phyloP scores from a whole-genome alignment of 768 basidiomycete genomes.

The Neoboletus brunneissimus region DNA sequence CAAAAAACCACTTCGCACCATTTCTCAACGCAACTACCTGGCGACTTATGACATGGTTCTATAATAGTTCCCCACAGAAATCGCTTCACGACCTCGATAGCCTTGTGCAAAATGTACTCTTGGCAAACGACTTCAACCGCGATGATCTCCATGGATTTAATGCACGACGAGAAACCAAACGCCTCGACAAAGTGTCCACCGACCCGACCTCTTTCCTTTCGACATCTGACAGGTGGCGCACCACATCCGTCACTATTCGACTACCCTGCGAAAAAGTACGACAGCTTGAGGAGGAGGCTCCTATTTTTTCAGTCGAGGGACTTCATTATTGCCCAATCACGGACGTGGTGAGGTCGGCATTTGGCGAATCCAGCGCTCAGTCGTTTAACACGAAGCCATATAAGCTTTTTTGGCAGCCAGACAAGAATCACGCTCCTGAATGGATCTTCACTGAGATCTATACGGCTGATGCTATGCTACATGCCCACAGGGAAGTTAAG shows the following conservation, averaged over 20 bases:
- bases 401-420: background rate
- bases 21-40: background rate
- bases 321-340: background rate
- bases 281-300: too few relatives aligned
- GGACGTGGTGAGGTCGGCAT: background rate
- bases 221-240: too few relatives aligned
- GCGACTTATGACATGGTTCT: too few relatives aligned
- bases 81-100: too few relatives aligned
- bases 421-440: background rate
- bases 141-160: background rate
- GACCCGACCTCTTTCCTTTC: background rate
- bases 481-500: background rate
- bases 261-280: too few relatives aligned
- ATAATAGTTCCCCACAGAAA: too few relatives aligned
- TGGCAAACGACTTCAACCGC: background rate
- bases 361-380: too few relatives aligned
- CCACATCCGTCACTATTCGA: too few relatives aligned
- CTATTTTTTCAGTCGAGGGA: background rate
- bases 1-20: background rate
- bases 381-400: background rate
- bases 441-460: background rate
- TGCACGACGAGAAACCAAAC: background rate
- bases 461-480: background rate
- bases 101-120: too few relatives aligned
- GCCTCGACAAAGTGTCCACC: background rate